phyloP scores from a whole-genome alignment of 192 early-diverging fungal species.

The Mycoemilia scoparia region DNA sequence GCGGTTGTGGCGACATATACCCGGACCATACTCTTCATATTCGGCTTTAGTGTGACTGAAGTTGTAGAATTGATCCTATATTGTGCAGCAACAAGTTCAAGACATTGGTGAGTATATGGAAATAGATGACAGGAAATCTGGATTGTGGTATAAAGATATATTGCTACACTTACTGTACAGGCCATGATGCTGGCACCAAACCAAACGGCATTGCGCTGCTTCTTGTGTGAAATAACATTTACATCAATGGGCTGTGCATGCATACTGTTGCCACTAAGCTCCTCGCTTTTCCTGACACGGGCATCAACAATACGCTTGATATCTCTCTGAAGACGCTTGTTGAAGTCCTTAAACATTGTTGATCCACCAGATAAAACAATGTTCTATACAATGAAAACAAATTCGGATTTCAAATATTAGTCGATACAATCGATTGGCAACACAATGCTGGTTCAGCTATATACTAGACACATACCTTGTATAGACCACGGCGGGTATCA shows the following conservation, averaged over 20 bases:
- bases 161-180: no score
- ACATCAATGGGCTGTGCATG: constrained; percentile 80
- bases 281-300: constrained; percentile 54
- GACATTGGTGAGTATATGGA: background rate
- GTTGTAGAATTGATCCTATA: constrained; percentile 64
- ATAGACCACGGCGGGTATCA: constrained; percentile 88
- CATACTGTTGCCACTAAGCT: constrained; percentile 48
- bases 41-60: constrained; percentile 95
- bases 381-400: no score
- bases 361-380: constrained; percentile 97
- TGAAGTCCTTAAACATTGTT: constrained; percentile 98
- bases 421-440: background rate
- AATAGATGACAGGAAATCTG: background rate
- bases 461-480: no score
- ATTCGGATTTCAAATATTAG: constrained; percentile 1
- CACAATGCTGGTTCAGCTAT: constrained; percentile 3
- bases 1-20: constrained; percentile 84
- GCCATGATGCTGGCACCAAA: constrained; percentile 92
- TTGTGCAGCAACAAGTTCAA: no score
- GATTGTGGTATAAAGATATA: constrained; percentile 28
- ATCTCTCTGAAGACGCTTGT: constrained; percentile 82
- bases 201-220: constrained; percentile 98
- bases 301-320: constrained; percentile 72
- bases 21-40: constrained; percentile 94
- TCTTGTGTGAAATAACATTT: constrained; percentile 94